phyloP scores from a whole-genome alignment of 257 asterid genomes.

The Ligustrum vulgare region DNA sequence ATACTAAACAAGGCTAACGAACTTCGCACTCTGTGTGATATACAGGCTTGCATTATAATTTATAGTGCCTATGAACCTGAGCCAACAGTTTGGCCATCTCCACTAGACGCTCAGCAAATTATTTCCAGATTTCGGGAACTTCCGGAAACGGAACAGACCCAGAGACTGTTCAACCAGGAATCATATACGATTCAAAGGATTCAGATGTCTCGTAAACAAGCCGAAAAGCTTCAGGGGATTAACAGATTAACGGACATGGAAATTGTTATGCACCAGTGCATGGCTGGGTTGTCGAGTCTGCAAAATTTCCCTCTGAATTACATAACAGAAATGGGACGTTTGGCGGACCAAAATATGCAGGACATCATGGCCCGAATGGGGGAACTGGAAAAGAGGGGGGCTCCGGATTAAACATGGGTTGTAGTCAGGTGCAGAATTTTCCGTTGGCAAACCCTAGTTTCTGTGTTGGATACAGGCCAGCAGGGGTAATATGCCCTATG shows the following conservation, averaged over 20 bases:
- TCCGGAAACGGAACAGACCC: conserved; percentile 35
- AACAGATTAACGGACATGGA: conserved; percentile 31
- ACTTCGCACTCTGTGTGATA: conserved; percentile 34
- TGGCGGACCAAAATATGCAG: no score
- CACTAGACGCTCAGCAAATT: conserved; percentile 21
- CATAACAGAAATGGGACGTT: no score
- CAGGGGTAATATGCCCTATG: no score
- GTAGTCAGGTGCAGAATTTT: no score
- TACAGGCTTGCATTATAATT: conserved; percentile 35
- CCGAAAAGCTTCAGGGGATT: conserved; percentile 25
- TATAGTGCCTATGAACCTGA: conserved; percentile 28
- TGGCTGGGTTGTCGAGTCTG: no score
- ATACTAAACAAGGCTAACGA: conserved; percentile 35
- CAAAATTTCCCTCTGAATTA: no score
- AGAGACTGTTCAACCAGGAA: conserved; percentile 40
- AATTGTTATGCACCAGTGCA: conserved; percentile 22
- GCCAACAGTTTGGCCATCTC: conserved; percentile 33
- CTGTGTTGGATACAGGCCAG: no score
- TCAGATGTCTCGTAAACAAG: conserved; percentile 17
- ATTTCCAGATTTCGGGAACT: conserved; percentile 26
- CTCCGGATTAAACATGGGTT: no score
- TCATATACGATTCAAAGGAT: conserved; percentile 30
- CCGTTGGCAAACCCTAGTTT: no score
- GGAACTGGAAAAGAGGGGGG: no score
- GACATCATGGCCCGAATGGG: no score